Evolutionary conservation across 2,329 filamentous ascomycete species (phyloP), one percentile per base, ranked within the genome.

Genomic region (Fusarium sp.): DNA sequence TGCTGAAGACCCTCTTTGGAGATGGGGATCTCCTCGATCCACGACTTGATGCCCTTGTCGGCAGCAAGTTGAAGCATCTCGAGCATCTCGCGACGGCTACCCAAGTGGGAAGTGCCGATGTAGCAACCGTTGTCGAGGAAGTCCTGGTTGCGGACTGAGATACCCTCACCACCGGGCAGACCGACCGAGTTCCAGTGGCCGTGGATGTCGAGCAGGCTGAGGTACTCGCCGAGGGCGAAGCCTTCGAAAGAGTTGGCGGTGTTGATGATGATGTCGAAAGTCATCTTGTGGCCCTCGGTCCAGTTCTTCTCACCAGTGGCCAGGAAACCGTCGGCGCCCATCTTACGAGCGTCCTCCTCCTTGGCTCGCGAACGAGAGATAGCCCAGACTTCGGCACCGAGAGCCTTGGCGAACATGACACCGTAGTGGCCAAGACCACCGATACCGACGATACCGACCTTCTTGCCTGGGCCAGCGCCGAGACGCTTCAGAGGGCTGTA

Each of bases 121-220:
- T 92, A 85, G 78, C 88, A 89, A 42, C 93, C 93, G 80, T 95
- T 97, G 69, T 80, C 80, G 62, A 93, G 85, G 75, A 97, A 91
- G 76, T 89, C 88, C 83, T 94, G 91, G 51, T 92, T 90, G 81
- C 88, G 89, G 70, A 96, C 85, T 56, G 84, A 81, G 59, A 92
- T 88, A 13, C 93, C 88, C 44, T 91, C 89, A 65, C 93, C 91
- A 77, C 94, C 92, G 5, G 93, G 93, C 75, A 96, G 84, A 42
- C 92, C 93, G 55, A 95, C 92, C 74, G 87, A 92, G 78, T 95
- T 88, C 88, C 92, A 96, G 76, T 86, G 87, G 61, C 91, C 92
- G 81, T 94, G 92, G 59, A 95, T 90, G 80, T 95, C 94, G 77
- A 97, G 87, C 74, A 94, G 87, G 65, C 87, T 88, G 75, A 97